Evolutionary conservation across 305 asterid species (phyloP), one percentile per base, ranked within the genome.

Genomic region (Fraxinus paxiana): DNA sequence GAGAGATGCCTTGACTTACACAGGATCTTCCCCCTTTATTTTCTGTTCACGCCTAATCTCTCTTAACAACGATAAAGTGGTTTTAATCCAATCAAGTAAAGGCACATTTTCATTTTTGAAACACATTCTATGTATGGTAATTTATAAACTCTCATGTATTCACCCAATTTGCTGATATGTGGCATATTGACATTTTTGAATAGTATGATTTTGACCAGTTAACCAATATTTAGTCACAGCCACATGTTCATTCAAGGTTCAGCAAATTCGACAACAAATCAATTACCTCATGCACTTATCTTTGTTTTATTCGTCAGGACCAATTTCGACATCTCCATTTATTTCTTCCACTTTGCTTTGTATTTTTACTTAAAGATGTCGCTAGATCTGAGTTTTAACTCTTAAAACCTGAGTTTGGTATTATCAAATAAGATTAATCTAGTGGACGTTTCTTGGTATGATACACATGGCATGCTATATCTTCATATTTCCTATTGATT

Each of bases 1-100:
- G 87, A 84, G 84, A 79, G 88, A 78, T 77, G 82, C 74, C 82
- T 78, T 24, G 3, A 46, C 83, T 73, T 77, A 38, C 63, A 71
- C 81, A 80, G 3, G 87, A 76, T 83, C 73, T 17, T 56, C 8
- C 80, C 63, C 71, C 30, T 5, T 28, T 65, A 13, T 10, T 79
- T 70, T 18, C 61, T 80, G 59, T 77, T 46, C 37, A 2, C 33
- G 77, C 69, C n/a, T 35, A 54, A 65, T 38, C 76, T 43, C 56
- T 48, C 33, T 22, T 48, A 33, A 20, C 48, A 75, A 43, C 35
- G 54, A 31, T 81, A 78, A 59, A 70, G 51, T 54, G 46, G 17
- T 41, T 34, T 35, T 34, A n/a, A 2, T 20, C 73, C 18, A 65
- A 26, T 86, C 9, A 34, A 72, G 35, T 18, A 13, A 73, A 65